Evolutionary conservation across 768 basidiomycete species (phyloP).

Genomic region (Pleurotus eryngii): DNA sequence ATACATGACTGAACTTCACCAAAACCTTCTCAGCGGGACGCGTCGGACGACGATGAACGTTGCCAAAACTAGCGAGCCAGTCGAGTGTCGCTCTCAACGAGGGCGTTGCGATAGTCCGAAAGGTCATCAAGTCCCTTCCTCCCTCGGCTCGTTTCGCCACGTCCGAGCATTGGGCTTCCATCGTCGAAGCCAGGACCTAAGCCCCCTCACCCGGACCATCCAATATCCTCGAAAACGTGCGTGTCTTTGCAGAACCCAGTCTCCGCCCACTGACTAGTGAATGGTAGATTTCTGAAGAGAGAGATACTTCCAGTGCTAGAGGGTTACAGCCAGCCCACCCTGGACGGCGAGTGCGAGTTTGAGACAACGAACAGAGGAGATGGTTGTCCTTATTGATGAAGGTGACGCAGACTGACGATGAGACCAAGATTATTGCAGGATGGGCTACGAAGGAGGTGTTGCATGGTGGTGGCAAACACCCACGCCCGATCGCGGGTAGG

Average conservation of each 20-base stretch:
- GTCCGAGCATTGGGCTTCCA: constrained; percentile 17
- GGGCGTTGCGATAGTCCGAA: constrained; percentile 26
- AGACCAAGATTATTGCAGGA: too few species aligned
- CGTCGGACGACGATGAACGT: not conserved
- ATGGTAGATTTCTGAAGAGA: constrained; percentile 51
- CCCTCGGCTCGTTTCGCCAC: constrained; percentile 31
- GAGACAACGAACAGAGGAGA: too few species aligned
- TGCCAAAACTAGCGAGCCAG: not conserved
- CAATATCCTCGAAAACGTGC: constrained; percentile 53
- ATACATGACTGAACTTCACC: too few species aligned
- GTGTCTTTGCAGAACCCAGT: constrained; percentile 11
- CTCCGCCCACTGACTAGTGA: not conserved
- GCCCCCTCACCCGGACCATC: constrained; percentile 42
- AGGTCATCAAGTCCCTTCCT: constrained; percentile 23
- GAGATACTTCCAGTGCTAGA: constrained; percentile 46
- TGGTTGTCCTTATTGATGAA: too few species aligned
- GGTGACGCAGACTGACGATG: too few species aligned
- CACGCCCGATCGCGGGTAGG: too few species aligned
- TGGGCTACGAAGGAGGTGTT: too few species aligned
- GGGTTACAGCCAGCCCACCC: too few species aligned
- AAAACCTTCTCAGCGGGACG: too few species aligned
- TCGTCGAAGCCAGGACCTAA: constrained; percentile 9
- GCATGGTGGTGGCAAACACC: too few species aligned
- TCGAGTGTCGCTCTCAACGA: not conserved
- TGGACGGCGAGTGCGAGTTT: too few species aligned